A percentile compares a stretch with the other conserved stretches of the same genome.
These are phyloP conservation scores for Sherardia arvensis DNA, from an alignment of 257 asterid genomes.

Conservation along the genomic window DNA sequence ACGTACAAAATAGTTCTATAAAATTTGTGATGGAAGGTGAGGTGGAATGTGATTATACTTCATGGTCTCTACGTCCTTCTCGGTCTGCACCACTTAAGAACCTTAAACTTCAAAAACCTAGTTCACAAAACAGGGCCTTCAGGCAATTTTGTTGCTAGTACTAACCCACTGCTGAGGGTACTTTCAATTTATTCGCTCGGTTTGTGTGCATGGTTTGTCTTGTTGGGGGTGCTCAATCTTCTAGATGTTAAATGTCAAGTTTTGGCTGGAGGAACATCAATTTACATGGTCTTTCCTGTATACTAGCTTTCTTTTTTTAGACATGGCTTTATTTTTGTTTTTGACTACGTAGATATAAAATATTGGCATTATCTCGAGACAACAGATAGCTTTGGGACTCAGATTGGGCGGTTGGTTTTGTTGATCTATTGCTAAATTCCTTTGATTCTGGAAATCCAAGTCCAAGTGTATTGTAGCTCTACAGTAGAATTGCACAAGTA, in stretches of 20 bases:
- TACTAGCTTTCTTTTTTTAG: not conserved
- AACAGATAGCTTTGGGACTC: not conserved
- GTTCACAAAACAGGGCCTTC: not conserved
- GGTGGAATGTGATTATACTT: not conserved
- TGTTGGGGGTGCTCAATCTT: not conserved
- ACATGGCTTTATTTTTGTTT: not conserved
- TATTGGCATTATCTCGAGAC: too few species aligned
- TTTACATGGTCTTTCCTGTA: not conserved
- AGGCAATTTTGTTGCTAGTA: too few species aligned
- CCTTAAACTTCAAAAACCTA: not conserved
- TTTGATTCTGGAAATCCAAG: not conserved
- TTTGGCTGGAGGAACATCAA: not conserved
- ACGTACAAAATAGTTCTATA: too few species aligned
- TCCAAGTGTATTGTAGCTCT: not conserved
- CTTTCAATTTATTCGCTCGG: too few species aligned
- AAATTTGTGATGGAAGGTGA: not conserved
- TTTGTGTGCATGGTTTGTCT: too few species aligned
- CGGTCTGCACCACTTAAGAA: not conserved
- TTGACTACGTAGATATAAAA: not conserved
- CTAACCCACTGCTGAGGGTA: too few species aligned
- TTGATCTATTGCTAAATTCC: not conserved
- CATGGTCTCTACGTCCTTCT: not conserved
- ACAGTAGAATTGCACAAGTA: not conserved
- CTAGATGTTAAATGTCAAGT: not conserved
- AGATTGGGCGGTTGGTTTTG: not conserved